Evolutionary conservation across 1,284 basidiomycete genomes (phyloP), one percentile per base, ranked within the genome.

Genomic region (Pseudozyma sp.): DNA sequence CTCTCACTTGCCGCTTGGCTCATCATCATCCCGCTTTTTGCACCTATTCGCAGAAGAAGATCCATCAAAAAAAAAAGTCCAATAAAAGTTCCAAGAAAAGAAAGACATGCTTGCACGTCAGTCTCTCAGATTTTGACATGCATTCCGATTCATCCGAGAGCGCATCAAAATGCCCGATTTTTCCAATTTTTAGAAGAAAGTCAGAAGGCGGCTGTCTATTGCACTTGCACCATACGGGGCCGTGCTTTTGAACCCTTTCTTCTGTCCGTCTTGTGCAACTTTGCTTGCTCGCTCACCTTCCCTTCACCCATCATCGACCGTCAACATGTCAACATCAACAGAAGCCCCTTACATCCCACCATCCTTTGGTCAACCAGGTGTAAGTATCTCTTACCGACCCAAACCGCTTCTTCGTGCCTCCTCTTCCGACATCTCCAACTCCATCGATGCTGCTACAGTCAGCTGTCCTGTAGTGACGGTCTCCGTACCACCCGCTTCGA

Each of bases 401-500:
- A 72, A 76, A 40, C 42, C 45, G 1, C 62, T 76, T 0, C 42
- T 56, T 34, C 11, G 48, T 16, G 45, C 64, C 35, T 31, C 25
- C 25, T 31, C 25, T 31, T 31, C 25, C 25, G 25, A 31, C 25
- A 31, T 47, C 53, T 3, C n/a, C 36, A 16, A 43, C 36, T 1
- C 6, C 34, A 11, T 35, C 48, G 16, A 47, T 43, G 3, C 18
- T 34, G 12, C 48, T 43, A 16, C 36, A 19, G 12, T n/a, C 16
- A 10, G n/a, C 48, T 14, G 55, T 7, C 58, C 59, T 1, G 19
- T 70, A 39, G 44, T 84, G 38, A 66, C 66, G 8, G 74, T 84
- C 39, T 47, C 62, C 35, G 72, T 84, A 3, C 83, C 83, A 5
- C 80, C 81, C 1, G 80, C 81, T 12, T 69, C 77, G 34, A 77